Evolutionary conservation across 176 grass and related monocot species (phyloP), one percentile per base, ranked within the genome.

Genomic region (Oryza meridionalis): DNA sequence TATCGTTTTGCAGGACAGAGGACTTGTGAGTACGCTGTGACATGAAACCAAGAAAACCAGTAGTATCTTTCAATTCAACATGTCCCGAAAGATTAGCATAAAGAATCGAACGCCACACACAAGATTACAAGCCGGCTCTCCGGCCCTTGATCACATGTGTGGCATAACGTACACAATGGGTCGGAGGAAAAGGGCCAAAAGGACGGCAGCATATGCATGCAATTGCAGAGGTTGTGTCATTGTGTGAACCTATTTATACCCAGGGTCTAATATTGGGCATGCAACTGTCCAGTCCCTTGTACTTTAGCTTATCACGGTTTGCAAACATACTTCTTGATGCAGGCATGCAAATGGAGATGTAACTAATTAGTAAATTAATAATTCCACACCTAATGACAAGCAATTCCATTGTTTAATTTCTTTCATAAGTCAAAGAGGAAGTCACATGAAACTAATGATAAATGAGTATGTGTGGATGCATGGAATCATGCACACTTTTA

Each of bases 131-230:
- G 22, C 42, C 19, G 7, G 53, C 16, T 58, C 53, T 26, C 26
- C 29, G 38, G 38, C 38, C 38, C 14, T 31, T 86, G 38, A 40
- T 40, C 84, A 80, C 84, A 74, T 86, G 84, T 11, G 2, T 58
- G 14, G 59, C 29, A 6, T 80, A 4, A 6, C 40, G 76, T 78
- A 73, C 76, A 72, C 76, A 72, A n/a, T 40, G 29, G 43, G 16
- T 55, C 40, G 11, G 7, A 40, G 65, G 38, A 46, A 67, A 86
- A n/a, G 12, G 11, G n/a, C 58, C 17, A 70, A 80, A 67, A 53
- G 14, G 44, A 67, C 77, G 11, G 44, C 44, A 73, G 47, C 84
- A 65, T 63, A 73, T 63, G 46, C 31, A 19, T 55, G 50, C 50
- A 55, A 19, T n/a, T 17, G 19, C 64, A 44, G 32, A 33, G 40